A percentile compares a stretch with the other conserved stretches of the same genome.
These are phyloP conservation scores for Fusarium staphyleae DNA, from an alignment of 2,329 filamentous ascomycete genomes.

Conservation along the genomic window DNA sequence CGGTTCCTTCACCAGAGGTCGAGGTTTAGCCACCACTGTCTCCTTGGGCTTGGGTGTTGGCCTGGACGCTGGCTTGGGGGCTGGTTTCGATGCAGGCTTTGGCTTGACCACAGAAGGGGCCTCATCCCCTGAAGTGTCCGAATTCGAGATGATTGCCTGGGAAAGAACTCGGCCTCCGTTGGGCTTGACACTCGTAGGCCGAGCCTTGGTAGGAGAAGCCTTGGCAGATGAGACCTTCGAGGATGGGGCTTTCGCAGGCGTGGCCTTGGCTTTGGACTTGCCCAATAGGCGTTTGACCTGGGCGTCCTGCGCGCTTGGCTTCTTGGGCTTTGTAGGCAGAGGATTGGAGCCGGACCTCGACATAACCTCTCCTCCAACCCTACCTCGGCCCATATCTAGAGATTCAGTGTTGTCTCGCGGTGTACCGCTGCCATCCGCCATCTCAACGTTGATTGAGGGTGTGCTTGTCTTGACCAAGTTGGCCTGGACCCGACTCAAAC, in stretches of 20 bases:
- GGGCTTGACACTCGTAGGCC: constrained; percentile 42
- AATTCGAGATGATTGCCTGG: constrained; percentile 63
- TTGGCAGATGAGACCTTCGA: constrained; percentile 44
- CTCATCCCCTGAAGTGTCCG: constrained; percentile 61
- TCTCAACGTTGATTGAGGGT: constrained; percentile 59
- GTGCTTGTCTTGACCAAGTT: constrained; percentile 61
- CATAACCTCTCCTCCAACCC: constrained; percentile 52
- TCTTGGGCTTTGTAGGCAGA: constrained; percentile 62
- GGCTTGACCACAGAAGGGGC: constrained; percentile 49
- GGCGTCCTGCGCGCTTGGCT: constrained; percentile 59
- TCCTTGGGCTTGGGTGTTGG: constrained; percentile 41
- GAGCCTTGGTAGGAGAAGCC: constrained; percentile 53
- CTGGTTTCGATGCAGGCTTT: constrained; percentile 39
- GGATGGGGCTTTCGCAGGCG: constrained; percentile 24
- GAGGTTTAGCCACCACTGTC: constrained; percentile 44
- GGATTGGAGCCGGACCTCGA: constrained; percentile 60
- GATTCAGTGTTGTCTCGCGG: constrained; percentile 49
- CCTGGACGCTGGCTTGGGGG: constrained; percentile 34
- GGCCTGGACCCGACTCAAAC: constrained; percentile 67
- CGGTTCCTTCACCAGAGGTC: constrained; percentile 41
- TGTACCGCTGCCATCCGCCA: constrained; percentile 56
- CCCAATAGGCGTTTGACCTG: constrained; percentile 63
- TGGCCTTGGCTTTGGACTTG: constrained; percentile 47
- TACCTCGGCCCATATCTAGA: constrained; percentile 42
- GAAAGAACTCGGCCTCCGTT: constrained; percentile 59